Conservation (phyloP, 2,329 filamentous ascomycete genomes). For the Hypomyces perniciosus region DNA sequence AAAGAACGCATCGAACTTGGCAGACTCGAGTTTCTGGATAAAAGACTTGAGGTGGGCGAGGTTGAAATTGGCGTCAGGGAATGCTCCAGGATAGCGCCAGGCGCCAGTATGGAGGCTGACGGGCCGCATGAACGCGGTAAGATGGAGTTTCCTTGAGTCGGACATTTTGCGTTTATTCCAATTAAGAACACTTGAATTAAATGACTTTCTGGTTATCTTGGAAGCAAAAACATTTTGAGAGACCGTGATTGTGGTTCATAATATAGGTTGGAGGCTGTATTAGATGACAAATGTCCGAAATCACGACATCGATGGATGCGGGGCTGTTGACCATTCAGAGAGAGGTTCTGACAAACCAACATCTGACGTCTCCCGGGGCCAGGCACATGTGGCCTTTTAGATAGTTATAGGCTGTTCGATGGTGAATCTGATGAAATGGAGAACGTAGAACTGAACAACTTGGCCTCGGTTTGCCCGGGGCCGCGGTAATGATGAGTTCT, state of each 20-base stretch:
- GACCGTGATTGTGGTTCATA: neutral
- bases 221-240: neutral
- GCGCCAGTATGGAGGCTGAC: conserved; percentile 50
- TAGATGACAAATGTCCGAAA: conserved; percentile 1
- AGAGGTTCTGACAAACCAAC: no score
- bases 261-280: neutral
- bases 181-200: neutral
- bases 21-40: conserved; percentile 46
- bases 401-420: no score
- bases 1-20: conserved; percentile 52
- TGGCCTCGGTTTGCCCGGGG: no score
- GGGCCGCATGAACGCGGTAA: conserved; percentile 55
- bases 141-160: conserved; percentile 37
- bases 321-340: neutral
- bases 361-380: no score
- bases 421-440: no score
- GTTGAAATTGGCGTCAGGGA: conserved; percentile 54
- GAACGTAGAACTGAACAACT: no score
- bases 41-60: conserved; percentile 46
- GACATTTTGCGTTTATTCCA: conserved; percentile 10
- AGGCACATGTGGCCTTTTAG: no score
- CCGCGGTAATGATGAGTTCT: no score
- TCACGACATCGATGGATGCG: conserved; percentile 11
- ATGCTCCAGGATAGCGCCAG: conserved; percentile 50
- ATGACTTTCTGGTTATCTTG: neutral